A percentile compares a stretch with the other conserved stretches of the same genome.
These are phyloP conservation scores for Fusarium decemcellulare DNA, from an alignment of 2,329 filamentous ascomycete species.

Conservation along the genomic window DNA sequence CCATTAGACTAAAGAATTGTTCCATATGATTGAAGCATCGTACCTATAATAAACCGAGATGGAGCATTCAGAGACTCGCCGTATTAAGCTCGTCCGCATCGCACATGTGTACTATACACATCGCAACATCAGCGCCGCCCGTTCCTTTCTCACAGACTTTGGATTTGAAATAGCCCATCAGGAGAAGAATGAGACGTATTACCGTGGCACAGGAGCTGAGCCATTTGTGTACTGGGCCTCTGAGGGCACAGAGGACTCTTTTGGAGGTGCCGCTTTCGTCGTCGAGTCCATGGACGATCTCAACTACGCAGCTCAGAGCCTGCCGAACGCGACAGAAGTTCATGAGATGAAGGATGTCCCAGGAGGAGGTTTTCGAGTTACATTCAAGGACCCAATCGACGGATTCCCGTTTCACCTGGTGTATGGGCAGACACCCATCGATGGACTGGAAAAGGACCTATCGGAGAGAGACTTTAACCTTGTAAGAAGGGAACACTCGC, in stretches of 20 bases:
- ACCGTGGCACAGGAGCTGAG: constrained; percentile 72
- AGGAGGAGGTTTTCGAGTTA: constrained; percentile 68
- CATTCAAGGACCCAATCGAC: constrained; percentile 57
- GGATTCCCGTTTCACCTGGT: neutral
- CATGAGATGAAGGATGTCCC: constrained; percentile 62
- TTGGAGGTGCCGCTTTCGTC: constrained; percentile 70
- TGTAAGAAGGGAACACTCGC: neutral
- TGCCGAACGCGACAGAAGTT: constrained; percentile 63
- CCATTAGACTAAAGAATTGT: too few species aligned
- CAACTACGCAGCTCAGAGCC: constrained; percentile 60
- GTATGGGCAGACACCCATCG: neutral
- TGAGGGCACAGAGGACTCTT: constrained; percentile 62
- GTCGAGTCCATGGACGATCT: constrained; percentile 71
- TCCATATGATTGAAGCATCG: too few species aligned
- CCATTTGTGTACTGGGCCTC: constrained; percentile 71
- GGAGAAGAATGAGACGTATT: constrained; percentile 48
- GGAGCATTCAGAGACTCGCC: neutral
- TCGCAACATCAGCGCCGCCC: constrained; percentile 57
- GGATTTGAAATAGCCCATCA: constrained; percentile 59
- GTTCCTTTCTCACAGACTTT: constrained; percentile 63
- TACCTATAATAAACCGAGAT: neutral
- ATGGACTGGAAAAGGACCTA: neutral
- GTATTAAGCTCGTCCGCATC: constrained; percentile 26
- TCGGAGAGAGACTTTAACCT: neutral
- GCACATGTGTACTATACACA: constrained; percentile 66